Conservation (phyloP, 192 early-diverging fungal species). For the Kappamyces sp. region DNA sequence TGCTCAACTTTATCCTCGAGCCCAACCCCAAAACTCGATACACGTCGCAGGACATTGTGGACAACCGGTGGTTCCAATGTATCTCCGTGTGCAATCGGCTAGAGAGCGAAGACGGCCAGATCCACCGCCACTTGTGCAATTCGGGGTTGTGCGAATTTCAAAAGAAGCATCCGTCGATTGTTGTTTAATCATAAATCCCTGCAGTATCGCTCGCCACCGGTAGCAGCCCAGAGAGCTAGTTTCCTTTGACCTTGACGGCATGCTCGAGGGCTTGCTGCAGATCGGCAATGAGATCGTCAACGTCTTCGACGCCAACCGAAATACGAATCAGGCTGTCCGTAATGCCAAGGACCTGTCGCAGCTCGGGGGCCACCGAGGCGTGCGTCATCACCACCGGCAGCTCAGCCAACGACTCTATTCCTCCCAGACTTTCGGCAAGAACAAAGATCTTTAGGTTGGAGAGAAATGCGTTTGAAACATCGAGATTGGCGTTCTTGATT, state of each 20-base stretch:
- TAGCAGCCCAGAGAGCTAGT: not conserved
- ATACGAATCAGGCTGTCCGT: conserved; percentile 90
- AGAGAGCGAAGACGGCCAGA: conserved; percentile 2
- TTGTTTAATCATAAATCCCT: no score
- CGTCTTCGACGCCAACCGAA: conserved; percentile 91
- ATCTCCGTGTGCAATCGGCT: conserved; percentile 15
- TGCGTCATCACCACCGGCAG: conserved; percentile 96
- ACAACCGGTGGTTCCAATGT: conserved; percentile 17
- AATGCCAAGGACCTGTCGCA: conserved; percentile 76
- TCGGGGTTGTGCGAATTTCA: not conserved
- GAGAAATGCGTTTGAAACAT: conserved; percentile 80
- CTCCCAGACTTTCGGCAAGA: conserved; percentile 93
- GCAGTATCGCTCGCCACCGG: not conserved
- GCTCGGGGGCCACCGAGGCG: conserved; percentile 80
- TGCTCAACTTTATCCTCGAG: conserved; percentile 18
- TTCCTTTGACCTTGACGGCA: conserved; percentile 20
- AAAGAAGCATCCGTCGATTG: not conserved
- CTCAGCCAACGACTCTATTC: conserved; percentile 92
- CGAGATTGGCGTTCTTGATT: conserved; percentile 69
- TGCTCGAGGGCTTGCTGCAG: conserved; percentile 60
- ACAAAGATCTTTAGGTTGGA: conserved; percentile 74
- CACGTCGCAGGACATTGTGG: conserved; percentile 8
- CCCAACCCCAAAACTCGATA: conserved; percentile 16
- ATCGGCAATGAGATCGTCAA: conserved; percentile 78
- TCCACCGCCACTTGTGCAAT: conserved; percentile 11